Evolutionary conservation across 768 basidiomycete genomes (phyloP).

Genomic region (Kwoniella shandongensis): DNA sequence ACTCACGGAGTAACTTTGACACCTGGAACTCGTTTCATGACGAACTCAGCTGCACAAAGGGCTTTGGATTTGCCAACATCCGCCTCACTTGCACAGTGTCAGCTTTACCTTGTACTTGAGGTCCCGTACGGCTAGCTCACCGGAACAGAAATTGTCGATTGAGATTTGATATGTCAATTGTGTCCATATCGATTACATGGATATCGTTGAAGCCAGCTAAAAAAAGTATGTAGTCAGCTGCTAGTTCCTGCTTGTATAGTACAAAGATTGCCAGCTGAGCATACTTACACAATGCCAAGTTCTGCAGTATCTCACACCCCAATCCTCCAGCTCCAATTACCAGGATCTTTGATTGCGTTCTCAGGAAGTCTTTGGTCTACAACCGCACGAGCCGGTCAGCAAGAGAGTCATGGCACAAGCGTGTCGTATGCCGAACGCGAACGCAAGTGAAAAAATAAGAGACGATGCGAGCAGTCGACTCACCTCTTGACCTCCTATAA

Average conservation of each 20-base stretch:
- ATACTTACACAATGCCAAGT: slow-evolving; percentile 72
- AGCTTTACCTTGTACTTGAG: slow-evolving; percentile 11
- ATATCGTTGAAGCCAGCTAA: slow-evolving; percentile 90
- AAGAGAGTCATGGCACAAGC: too few relatives aligned
- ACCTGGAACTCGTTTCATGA: slow-evolving; percentile 94
- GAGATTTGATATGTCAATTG: slow-evolving; percentile 97
- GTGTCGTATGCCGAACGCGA: too few relatives aligned
- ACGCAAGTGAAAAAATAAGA: neutral
- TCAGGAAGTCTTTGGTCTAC: slow-evolving; percentile 86
- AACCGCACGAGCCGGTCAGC: neutral
- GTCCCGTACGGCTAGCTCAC: slow-evolving; percentile 54
- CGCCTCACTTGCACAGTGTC: slow-evolving; percentile 35
- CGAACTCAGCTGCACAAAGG: slow-evolving; percentile 87
- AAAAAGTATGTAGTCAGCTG: neutral
- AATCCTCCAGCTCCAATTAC: slow-evolving; percentile 98
- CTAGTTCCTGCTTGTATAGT: neutral
- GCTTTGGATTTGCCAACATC: slow-evolving; percentile 96
- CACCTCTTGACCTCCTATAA: slow-evolving; percentile 78
- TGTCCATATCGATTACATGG: slow-evolving; percentile 99
- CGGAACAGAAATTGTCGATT: slow-evolving; percentile 98
- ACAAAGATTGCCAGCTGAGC: neutral
- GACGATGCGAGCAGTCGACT: slow-evolving; percentile 29
- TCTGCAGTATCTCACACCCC: slow-evolving; percentile 94
- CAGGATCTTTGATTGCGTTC: slow-evolving; percentile 82
- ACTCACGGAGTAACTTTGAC: slow-evolving; percentile 94